A percentile compares a stretch with the other conserved stretches of the same genome.
Evolutionary conservation across 345 rosid genomes (phyloP).

Genomic region (Gossypium herbaceum): DNA sequence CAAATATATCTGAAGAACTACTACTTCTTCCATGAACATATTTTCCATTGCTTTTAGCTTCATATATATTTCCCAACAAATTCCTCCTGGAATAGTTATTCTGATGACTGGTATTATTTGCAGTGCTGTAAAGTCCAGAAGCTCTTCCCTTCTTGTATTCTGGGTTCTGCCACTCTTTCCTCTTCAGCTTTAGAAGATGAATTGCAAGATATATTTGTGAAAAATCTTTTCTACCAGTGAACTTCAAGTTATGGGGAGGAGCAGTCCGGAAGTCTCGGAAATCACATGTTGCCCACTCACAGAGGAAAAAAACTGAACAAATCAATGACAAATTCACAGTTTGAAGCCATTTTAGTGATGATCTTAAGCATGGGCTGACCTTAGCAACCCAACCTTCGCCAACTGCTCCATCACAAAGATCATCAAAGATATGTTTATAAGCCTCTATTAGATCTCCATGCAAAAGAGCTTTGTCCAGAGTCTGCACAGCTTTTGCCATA

Average conservation of each 20-base stretch:
- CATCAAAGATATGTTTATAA: conserved; percentile 67
- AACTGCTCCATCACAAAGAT: conserved; percentile 63
- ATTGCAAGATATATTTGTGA: conserved; percentile 76
- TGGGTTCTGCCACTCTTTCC: conserved; percentile 45
- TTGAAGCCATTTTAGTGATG: conserved; percentile 81
- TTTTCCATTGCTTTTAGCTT: conserved; percentile 26
- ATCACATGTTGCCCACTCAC: conserved; percentile 98
- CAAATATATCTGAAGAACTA: conserved; percentile 50
- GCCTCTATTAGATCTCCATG: conserved; percentile 72
- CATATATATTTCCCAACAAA: conserved; percentile 29
- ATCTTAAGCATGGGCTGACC: conserved; percentile 75
- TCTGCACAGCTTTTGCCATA: conserved; percentile 85
- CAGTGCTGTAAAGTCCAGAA: conserved; percentile 32
- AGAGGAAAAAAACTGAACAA: conserved; percentile 76
- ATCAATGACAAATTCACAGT: conserved; percentile 59
- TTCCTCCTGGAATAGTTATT: conserved; percentile 29
- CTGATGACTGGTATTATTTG: conserved; percentile 24
- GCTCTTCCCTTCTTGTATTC: conserved; percentile 34
- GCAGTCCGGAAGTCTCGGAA: conserved; percentile 76
- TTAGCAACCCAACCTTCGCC: conserved; percentile 81
- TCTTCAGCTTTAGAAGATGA: conserved; percentile 71
- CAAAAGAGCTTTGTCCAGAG: conserved; percentile 76
- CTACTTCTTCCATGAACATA: conserved; percentile 20
- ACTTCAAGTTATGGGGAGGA: conserved; percentile 52
- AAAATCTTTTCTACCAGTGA: conserved; percentile 75